Base-by-base conservation (phyloP, 441 rosid species). In the Adansonia gregorii region DNA sequence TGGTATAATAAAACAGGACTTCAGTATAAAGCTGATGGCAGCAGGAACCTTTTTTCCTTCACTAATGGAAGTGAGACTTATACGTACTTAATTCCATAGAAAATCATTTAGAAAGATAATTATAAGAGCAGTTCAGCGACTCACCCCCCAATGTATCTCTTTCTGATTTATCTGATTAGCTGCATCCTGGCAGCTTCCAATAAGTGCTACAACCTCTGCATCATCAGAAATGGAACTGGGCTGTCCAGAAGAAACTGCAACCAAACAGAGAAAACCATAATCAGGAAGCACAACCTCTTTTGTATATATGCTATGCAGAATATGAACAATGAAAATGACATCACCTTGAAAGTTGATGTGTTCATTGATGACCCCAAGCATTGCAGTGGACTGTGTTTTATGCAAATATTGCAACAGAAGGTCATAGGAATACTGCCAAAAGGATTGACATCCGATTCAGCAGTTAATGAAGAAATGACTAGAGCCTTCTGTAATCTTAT, bases 131-230 rank as follows among this genome's bases (percentile, higher is more conserved):
- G 12, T 52, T 54, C 39, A 72, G 64, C 51, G 63, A 87, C 98
- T 79, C 82, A 97, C 98, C 88, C 98, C 99, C 98, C 97, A 97
- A 63, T 86, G 97, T 83, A 97, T 87, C 87, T 97, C 99, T 83
- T 89, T 97, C 81, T 91, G 91, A 80, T 91, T 97, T 81, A 88
- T 83, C 88, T 87, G 89, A 85, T 86, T 85, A 78, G 97, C 95
- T 46, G 86, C 83, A 67, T 92, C 99, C 79, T 92, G 97, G 76
- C 83, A 88, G 79, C 92, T 88, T 71, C 93, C 93, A 80, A 92
- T 82, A 71, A 94, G 88, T 41, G 91, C 86, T 77, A 93, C 95
- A 83, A 85, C 90, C 74, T 95, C 98, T 66, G 90, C 82, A 76
- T 94, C 98, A 85, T 97, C 99, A 39, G 95, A 92, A 78, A 92